Evolutionary conservation across 176 grass and related monocot species (phyloP).

Genomic region (Juncus effusus): DNA sequence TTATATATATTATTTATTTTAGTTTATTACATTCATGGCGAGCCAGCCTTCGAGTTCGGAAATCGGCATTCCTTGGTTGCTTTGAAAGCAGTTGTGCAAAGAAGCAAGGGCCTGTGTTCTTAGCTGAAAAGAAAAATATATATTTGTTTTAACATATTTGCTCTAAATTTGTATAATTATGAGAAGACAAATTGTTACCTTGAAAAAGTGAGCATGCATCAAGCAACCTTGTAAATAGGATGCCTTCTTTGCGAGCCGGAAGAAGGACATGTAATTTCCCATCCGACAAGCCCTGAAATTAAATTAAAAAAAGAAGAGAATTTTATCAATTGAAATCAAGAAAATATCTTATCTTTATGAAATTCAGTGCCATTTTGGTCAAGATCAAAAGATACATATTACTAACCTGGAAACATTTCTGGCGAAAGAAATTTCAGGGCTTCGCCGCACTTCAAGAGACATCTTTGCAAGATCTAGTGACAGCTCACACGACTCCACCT

Average conservation of each 20-base stretch:
- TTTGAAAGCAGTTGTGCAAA: conserved; percentile 79
- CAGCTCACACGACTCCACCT: conserved; percentile 90
- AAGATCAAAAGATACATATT: not conserved
- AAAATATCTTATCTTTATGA: not conserved
- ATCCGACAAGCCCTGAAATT: conserved; percentile 72
- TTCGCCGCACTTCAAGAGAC: conserved; percentile 73
- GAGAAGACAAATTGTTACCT: conserved; percentile 38
- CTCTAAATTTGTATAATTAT: no score
- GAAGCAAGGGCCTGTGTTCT: conserved; percentile 84
- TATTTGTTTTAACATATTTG: no score
- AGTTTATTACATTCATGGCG: conserved; percentile 67
- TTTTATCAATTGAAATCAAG: no score
- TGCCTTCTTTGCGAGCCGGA: conserved; percentile 85
- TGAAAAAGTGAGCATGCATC: conserved; percentile 98
- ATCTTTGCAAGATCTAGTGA: conserved; percentile 96
- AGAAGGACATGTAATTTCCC: conserved; percentile 86
- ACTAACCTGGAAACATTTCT: conserved; percentile 82
- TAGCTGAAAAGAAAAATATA: conserved; percentile 40
- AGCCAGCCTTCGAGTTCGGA: conserved; percentile 65
- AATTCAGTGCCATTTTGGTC: not conserved
- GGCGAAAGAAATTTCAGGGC: conserved; percentile 73
- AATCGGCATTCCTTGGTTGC: conserved; percentile 85
- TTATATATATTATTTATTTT: no score
- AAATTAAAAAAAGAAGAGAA: conserved; percentile 11
- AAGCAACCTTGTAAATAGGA: conserved; percentile 88